Evolutionary conservation across 2,329 filamentous ascomycete species (phyloP), one percentile per base, ranked within the genome.

Genomic region (Botrytis aclada): DNA sequence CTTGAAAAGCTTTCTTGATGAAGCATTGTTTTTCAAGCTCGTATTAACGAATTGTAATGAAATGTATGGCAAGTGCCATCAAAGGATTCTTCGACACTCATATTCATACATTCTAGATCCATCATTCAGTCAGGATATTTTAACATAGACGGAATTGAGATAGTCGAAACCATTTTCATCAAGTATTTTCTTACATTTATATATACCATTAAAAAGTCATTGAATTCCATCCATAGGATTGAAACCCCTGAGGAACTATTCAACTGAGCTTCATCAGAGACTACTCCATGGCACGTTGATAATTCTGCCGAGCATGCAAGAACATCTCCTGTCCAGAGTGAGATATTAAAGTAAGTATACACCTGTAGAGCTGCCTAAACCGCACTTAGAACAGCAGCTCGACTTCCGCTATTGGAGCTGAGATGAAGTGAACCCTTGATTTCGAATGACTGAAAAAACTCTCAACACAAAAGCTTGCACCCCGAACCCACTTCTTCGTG

Each of bases 11-110:
- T 25, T 51, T 2, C 32, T 25, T 29, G 10, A 3, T 22, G 20
- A 47, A 64, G 1, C 12, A 25, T 5, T 1, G 5, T 10, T 14
- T 20, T 25, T n/a, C 34, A n/a, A 18, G 25, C 22, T n/a, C 34
- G n/a, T 39, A 7, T n/a, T 1, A n/a, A 51, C 47, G 12, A n/a
- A n/a, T 1, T 14, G 20, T 22, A 22, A 9, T 10, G 20, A 16
- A 16, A 25, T 39, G 1, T 61, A 54, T 18, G 22, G 14, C 1
- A 63, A n/a, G 22, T 41, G 6, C 60, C 22, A 20, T 41, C 25
- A 10, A 41, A 41, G 1, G 2, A 10, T 29, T 20, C 0, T 16
- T 1, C 5, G 2, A 29, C 41, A 47, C 3, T 3, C 7, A 25
- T 16, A 7, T 18, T 16, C 41, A 45, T 34, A 9, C 2, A 34